Evolutionary conservation across 2,329 filamentous ascomycete species (phyloP), one percentile per base, ranked within the genome.

Genomic region (Gnomoniopsis sp.): DNA sequence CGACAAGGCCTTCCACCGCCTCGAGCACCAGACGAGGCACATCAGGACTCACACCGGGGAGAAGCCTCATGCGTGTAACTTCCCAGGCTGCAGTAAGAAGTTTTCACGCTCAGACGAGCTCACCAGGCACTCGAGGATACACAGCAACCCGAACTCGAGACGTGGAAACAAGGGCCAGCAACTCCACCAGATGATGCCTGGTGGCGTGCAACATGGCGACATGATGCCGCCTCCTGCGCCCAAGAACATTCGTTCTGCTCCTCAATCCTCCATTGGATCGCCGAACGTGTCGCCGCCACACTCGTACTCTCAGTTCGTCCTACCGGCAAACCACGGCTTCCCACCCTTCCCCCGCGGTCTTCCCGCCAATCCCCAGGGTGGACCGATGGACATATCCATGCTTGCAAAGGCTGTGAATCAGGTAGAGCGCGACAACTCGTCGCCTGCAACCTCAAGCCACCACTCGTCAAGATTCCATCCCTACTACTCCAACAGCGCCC

Each of bases 131-230:
- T 97, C 93, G 72, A 86, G 93, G 73, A 99, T 99, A 78, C 93
- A 99, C 84, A 97, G 91, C 85, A 99, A 98, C 77, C 93, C 95
- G 60, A 98, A 98, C 81, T 97, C 93, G 59, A 84, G 95, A 71
- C 83, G 93, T 70, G 93, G 91, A 65, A 96, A 96, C 81, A 96
- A 96, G 80, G 86, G 74, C 30, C 79, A 82, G 65, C 75, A 79
- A 57, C 75, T 77, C 57, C 74, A 79, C 61, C 68, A 70, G 41
- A 70, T 78, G 64, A 74, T 76, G 56, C 76, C 77, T 55, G 75
- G 60, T 23, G 48, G 78, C 57, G 73, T 82, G 66, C 76, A 77
- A 62, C 75, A 77, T 72, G 74, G 87, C 75, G 80, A 77, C 65
- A 89, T 92, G 84, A 93, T 96, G 86, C 83, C 87, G 68, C 90